phyloP scores from a whole-genome alignment of 106 monocot species.

The Triglochin maritima region DNA sequence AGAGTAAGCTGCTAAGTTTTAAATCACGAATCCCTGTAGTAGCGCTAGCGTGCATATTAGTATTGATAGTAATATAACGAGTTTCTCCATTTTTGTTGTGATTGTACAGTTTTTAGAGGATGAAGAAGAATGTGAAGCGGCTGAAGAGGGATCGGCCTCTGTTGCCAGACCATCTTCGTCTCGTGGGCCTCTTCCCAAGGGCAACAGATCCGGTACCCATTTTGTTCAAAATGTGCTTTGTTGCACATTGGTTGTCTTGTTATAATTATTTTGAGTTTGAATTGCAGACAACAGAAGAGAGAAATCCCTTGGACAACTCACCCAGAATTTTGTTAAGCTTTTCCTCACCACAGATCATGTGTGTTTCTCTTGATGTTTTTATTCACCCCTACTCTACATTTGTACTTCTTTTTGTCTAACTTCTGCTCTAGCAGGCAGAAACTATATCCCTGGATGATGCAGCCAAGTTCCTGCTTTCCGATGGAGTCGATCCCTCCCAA shows the following conservation, averaged over 20 bases:
- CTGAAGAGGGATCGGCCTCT: conserved; percentile 10
- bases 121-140: conserved; percentile 33
- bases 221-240: no score
- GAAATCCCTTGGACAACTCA: conserved; percentile 82
- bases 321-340: conserved; percentile 88
- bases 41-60: no score
- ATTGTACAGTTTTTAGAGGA: conserved; percentile 30
- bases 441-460: conserved; percentile 84
- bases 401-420: not conserved
- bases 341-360: conserved; percentile 54
- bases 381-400: not conserved
- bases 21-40: no score
- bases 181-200: conserved; percentile 4
- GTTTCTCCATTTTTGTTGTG: not conserved
- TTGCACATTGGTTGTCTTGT: no score
- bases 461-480: conserved; percentile 64
- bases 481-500: conserved; percentile 41
- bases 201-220: conserved; percentile 22
- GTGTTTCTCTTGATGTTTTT: not conserved
- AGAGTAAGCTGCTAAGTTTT: not conserved
- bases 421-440: conserved; percentile 34
- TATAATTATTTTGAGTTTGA: not conserved
- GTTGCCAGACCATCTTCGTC: not conserved
- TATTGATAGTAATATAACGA: no score
- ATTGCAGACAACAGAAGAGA: conserved; percentile 55